Evolutionary conservation across 1,284 basidiomycete genomes (phyloP), one percentile per base, ranked within the genome.

Genomic region (Naganishia cerealis): DNA sequence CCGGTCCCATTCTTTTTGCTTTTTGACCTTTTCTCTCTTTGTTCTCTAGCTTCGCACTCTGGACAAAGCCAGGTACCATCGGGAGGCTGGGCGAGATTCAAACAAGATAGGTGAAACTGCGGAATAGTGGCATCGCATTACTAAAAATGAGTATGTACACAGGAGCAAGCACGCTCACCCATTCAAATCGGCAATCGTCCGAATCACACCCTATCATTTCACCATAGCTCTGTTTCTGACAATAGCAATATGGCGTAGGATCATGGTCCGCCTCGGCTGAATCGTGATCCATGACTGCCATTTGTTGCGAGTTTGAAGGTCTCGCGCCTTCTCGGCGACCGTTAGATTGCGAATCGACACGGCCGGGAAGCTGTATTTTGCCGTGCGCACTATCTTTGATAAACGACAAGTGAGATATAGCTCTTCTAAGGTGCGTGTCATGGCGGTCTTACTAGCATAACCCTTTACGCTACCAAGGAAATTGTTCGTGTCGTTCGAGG

Each of bases 161-260:
- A 50, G 5, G 26, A 43, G 6, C 21, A n/a, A 52, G 43, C 24
- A 38, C 1, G 87, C 91, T 78, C 75, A 95, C 93, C 95, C 95
- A 98, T 88, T 98, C 94, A 67, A 85, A 84, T 75, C 90, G 87
- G 81, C 95, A 98, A 56, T 86, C 86, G n/a, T 85, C 83, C 73
- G 90, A 90, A 80, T 99, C 95, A 78, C 95, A 99, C 3, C 88
- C 95, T 75, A 99, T 94, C 95, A 99, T 99, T 81, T 95, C 91
- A 38, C 94, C 77, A 66, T 75, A 77, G 56, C 91, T 92, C 67
- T 89, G 85, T 29, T 89, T 85, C 71, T 91, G 85, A 79, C 94
- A 98, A 82, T 89, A 87, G 80, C 94, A 99, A 80, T 98, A 99
- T 24, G 86, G 84, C 73, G 84, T 86, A 67, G 86, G 85, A 72